Evolutionary conservation across 164 flowering plant species (phyloP), one percentile per base, ranked within the genome.

Genomic region (Aristolochia contorta): DNA sequence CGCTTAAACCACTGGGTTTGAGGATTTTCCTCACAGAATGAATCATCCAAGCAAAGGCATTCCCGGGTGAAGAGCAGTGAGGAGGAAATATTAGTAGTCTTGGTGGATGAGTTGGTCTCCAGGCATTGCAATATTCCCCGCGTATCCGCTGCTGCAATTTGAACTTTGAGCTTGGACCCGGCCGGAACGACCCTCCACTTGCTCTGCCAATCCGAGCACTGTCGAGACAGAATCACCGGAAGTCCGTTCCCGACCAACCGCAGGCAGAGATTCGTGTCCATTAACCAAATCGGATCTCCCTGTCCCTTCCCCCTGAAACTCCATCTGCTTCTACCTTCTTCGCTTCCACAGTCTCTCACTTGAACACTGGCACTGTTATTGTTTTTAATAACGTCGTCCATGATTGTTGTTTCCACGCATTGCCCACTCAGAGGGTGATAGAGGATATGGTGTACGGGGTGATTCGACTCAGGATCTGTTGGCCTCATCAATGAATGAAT

Each of bases 401-500:
- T 6, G 27, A 20, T 47, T 0, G 46, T 22, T 43, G 46, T 22
- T 43, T 56, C 10, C 43, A 27, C 30, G 59, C 59, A 56, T 12
- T 30, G 41, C n/a, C 62, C 62, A 47, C 53, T 59, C 12, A 23
- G 52, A 14, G 62, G 52, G 30, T 81, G 85, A 62, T 54, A 79
- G 57, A 79, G 45, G 32, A 74, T 57, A 30, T 61, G 57, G 56
- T 69, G 57, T 19, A 52, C 53, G 45, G 71, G 15, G 7, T 4
- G 23, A 1, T 43, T 45, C 21, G 77, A 62, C 6, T n/a, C 62
- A 10, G 72, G 68, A 43, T 63, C 82, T 79, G 76, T 51, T n/a
- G n/a, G n/a, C n/a, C n/a, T n/a, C n/a, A n/a, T n/a, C n/a, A n/a
- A n/a, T n/a, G n/a, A n/a, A n/a, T n/a, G n/a, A n/a, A n/a, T n/a